Conservation (phyloP, 768 basidiomycete species). For the Mycena floridula region DNA sequence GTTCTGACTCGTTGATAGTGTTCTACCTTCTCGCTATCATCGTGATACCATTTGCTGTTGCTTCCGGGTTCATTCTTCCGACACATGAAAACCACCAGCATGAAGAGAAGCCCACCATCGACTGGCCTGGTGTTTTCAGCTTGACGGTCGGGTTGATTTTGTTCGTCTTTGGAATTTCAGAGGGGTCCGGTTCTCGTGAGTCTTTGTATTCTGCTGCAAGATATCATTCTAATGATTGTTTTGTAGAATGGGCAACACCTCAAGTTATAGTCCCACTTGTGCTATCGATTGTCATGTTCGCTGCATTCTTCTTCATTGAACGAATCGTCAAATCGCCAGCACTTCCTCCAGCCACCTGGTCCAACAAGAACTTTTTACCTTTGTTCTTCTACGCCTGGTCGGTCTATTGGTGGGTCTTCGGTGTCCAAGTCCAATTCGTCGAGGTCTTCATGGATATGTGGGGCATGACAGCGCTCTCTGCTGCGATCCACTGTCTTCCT, state of each 20-base stretch:
- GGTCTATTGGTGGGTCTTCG: background rate
- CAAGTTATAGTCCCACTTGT: conserved; percentile 34
- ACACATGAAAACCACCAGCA: background rate
- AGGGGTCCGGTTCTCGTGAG: no score
- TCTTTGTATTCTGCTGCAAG: no score
- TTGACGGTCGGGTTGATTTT: conserved; percentile 15
- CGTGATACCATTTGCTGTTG: background rate
- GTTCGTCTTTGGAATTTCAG: conserved; percentile 29
- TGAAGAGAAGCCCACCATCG: background rate
- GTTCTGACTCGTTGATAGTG: no score
- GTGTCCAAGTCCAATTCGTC: conserved; percentile 1
- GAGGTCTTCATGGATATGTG: no score
- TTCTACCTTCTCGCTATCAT: conserved; percentile 1
- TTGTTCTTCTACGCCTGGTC: conserved; percentile 1
- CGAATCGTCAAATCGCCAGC: background rate
- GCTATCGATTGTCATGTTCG: conserved; percentile 27
- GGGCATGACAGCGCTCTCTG: background rate
- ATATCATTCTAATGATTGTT: no score
- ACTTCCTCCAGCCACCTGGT: no score
- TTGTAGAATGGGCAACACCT: conserved; percentile 37
- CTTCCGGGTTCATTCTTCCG: background rate
- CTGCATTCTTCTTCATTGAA: conserved; percentile 42
- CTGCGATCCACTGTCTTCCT: conserved; percentile 4
- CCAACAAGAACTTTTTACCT: no score
- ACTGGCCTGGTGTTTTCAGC: background rate